A percentile compares a stretch with the other conserved stretches of the same genome.
phyloP scores from a whole-genome alignment of 495 filamentous ascomycete genomes.

The Thermothielavioides terrestris region DNA sequence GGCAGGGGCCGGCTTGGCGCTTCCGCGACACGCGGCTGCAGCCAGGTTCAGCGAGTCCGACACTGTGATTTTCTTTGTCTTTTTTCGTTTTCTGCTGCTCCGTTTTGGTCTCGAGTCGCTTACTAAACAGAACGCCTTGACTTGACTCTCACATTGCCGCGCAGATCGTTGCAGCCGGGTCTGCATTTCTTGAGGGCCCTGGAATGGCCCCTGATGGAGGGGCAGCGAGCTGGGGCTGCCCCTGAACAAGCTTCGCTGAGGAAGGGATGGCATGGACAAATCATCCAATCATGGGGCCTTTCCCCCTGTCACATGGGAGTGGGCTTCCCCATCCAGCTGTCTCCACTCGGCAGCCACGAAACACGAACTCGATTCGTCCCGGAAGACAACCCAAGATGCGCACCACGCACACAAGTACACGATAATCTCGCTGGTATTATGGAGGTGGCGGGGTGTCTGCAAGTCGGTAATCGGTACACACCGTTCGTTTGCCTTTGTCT shows the following conservation, averaged over 20 bases:
- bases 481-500: too few species aligned
- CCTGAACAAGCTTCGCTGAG: neutral
- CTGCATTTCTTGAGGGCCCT: neutral
- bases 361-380: constrained; percentile 1
- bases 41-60: too few species aligned
- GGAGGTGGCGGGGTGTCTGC: too few species aligned
- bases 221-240: neutral
- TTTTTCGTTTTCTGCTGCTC: too few species aligned
- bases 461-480: too few species aligned
- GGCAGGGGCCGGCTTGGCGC: neutral
- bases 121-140: neutral
- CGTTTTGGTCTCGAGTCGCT: neutral
- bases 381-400: neutral
- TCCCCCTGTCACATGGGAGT: constrained; percentile 6
- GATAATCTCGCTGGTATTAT: too few species aligned
- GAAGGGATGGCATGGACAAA: neutral
- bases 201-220: neutral
- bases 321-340: neutral
- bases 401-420: neutral
- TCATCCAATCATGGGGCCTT: neutral
- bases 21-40: neutral
- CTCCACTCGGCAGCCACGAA: constrained; percentile 13
- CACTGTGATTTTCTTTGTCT: too few species aligned
- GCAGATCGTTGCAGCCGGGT: neutral
- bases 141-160: neutral